Evolutionary conservation across 306 rosid genomes (phyloP).

Genomic region (apple (Malus domestica)): ASM211411v1 NC_041796.1:23584501-23585000

Average conservation of each 20-base stretch:
- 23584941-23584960: conserved; percentile 74
- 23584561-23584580: too few species aligned
- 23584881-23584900: conserved; percentile 31
- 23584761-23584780: conserved; percentile 13
- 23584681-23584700: neutral
- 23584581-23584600: too few species aligned
- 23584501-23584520: neutral
- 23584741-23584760: neutral
- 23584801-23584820: conserved; percentile 55
- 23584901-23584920: conserved; percentile 12
- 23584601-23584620: too few species aligned
- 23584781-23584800: conserved; percentile 42
- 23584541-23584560: too few species aligned
- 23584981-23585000: conserved; percentile 59
- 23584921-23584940: conserved; percentile 25
- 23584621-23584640: too few species aligned
- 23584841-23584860: conserved; percentile 77
- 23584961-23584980: conserved; percentile 45
- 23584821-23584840: conserved; percentile 81
- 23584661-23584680: too few species aligned
- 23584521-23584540: too few species aligned
- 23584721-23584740: neutral
- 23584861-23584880: conserved; percentile 91
- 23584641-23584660: too few species aligned
- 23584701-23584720: neutral